phyloP scores from a whole-genome alignment of 1,139 yeast species.

The Geotrichum citri-aurantii region DNA sequence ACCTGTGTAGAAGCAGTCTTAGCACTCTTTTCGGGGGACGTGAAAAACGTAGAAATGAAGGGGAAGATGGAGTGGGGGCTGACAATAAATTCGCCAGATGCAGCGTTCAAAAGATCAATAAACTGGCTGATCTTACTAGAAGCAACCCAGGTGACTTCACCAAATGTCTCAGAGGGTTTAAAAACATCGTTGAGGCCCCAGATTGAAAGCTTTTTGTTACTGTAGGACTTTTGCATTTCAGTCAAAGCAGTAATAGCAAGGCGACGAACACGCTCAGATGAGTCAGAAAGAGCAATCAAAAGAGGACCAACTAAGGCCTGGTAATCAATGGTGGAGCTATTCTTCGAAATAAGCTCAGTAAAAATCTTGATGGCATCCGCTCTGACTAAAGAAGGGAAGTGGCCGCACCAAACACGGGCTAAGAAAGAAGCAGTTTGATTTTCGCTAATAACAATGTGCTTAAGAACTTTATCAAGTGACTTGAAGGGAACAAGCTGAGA shows the following conservation, averaged over 20 bases:
- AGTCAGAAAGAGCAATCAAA: constrained; percentile 29
- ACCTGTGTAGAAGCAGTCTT: constrained; percentile 22
- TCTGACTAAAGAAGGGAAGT: constrained; percentile 31
- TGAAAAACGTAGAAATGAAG: constrained; percentile 31
- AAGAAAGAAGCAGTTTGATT: constrained; percentile 29
- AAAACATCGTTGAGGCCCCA: constrained; percentile 40
- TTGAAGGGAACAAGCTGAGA: constrained; percentile 30
- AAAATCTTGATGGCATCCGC: constrained; percentile 29
- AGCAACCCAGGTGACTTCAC: constrained; percentile 49
- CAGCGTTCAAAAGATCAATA: constrained; percentile 40
- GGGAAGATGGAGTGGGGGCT: constrained; percentile 43
- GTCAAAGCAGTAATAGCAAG: constrained; percentile 40
- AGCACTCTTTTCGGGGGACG: constrained; percentile 16
- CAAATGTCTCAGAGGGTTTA: constrained; percentile 42
- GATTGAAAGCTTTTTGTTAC: constrained; percentile 39
- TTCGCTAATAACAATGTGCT: constrained; percentile 10
- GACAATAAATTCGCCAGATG: constrained; percentile 40
- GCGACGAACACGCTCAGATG: constrained; percentile 36
- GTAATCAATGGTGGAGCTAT: constrained; percentile 26
- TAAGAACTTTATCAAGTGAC: constrained; percentile 5
- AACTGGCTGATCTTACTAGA: constrained; percentile 58
- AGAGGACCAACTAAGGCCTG: constrained; percentile 35
- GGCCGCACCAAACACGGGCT: constrained; percentile 32
- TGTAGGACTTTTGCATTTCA: constrained; percentile 34
- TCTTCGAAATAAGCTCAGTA: constrained; percentile 20